A percentile compares a stretch with the other conserved stretches of the same genome.
Conservation (phyloP, 176 grass and related monocot species). For the Ensete ventricosum region DNA sequence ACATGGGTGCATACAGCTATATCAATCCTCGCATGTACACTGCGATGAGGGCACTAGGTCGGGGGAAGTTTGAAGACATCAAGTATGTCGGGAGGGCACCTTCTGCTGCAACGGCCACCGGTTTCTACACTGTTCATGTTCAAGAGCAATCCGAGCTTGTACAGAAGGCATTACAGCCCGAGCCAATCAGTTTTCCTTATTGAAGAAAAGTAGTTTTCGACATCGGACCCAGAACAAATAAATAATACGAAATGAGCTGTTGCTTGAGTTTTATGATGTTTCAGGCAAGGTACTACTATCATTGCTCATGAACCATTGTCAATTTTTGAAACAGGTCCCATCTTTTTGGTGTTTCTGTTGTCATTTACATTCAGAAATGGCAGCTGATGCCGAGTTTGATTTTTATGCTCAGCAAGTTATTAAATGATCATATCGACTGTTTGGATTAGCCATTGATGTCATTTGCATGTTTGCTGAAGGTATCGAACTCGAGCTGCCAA, state of each 20-base stretch:
- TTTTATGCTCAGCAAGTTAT: no score
- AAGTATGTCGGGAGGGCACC: constrained; percentile 83
- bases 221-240: background rate
- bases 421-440: no score
- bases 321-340: background rate
- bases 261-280: background rate
- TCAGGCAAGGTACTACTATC: background rate
- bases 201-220: background rate
- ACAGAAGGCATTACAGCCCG: constrained; percentile 56
- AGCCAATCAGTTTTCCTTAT: constrained; percentile 51
- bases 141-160: constrained; percentile 79
- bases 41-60: constrained; percentile 59
- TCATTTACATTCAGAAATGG: no score
- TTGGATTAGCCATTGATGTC: no score
- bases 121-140: constrained; percentile 61
- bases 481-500: background rate
- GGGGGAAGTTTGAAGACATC: constrained; percentile 68
- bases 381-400: no score
- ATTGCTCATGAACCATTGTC: background rate
- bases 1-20: constrained; percentile 85
- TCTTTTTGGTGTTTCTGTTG: background rate
- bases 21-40: constrained; percentile 57
- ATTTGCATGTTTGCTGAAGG: no score
- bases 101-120: constrained; percentile 87
- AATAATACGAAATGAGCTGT: background rate